Base-by-base conservation (phyloP, 129 eudicot genomes). In the Cynara cardunculus region DNA sequence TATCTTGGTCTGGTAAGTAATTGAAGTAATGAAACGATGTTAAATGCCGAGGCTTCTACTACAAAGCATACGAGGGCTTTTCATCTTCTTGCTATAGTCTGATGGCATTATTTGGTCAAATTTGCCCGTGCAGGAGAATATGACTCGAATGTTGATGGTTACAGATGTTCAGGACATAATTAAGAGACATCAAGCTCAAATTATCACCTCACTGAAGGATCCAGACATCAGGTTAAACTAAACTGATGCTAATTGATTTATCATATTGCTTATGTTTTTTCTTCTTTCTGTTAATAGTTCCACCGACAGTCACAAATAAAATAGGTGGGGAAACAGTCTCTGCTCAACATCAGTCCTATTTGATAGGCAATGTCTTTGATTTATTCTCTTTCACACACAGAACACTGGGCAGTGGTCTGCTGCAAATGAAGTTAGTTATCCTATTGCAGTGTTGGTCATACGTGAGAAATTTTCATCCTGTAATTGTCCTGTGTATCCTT, bases 141-240 rank as follows among this genome's bases (percentile, higher is more conserved):
- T 95, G 99, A 89, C 94, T 82, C 90, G 99, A 72, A 95, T 95
- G 99, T 86, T 95, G 91, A 92, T 95, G 99, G 97, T 95, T 77
- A 87, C 99, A 70, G 99, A 95, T 83, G 94, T 95, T 80, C 97
- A 95, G 61, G 99, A 95, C 22, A 92, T 89, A 28, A 95, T 92
- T 44, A 95, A 95, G 86, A 82, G 97, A 81, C 99, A 95, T 90
- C 99, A 95, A 89, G 91, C 97, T 8, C 99, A 95, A 87, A 95
- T 95, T 83, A 90, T 95, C 68, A 95, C 97, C 73, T 95, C 99
- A 7, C 74, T 95, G 75, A 95, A 95, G 83, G 99, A 95, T 85
- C 99, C 99, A 80, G 99, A 95, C 88, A 95, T 95, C 84, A 95
- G 99, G 99, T 95, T 72, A 27, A 75, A 68, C 68, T 84, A 81